Percentiles rank a stretch among this genome's conserved stretches.
Conservation (phyloP, 805 yeast genomes). For the Ogataea salicorniae region DNA sequence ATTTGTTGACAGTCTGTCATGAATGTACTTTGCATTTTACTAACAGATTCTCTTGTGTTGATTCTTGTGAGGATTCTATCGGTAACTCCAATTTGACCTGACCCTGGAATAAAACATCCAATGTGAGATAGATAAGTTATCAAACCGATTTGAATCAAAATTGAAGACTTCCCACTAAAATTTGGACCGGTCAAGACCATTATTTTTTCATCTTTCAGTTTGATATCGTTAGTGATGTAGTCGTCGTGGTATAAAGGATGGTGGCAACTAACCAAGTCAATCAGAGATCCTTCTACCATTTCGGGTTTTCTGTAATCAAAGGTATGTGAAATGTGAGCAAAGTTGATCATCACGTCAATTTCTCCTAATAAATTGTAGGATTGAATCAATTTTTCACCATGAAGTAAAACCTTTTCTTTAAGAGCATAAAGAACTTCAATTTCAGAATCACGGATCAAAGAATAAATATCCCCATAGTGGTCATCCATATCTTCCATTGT, state of each 20-base stretch:
- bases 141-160: conserved; percentile 43
- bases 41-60: conserved; percentile 35
- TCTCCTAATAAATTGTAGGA: conserved; percentile 28
- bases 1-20: conserved; percentile 40
- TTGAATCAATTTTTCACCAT: conserved; percentile 9
- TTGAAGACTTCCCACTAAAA: conserved; percentile 49
- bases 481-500: conserved; percentile 30
- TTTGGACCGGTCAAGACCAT: conserved; percentile 46
- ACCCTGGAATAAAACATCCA: conserved; percentile 52
- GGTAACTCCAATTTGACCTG: conserved; percentile 41
- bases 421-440: conserved; percentile 35
- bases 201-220: conserved; percentile 17
- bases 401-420: conserved; percentile 20
- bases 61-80: conserved; percentile 40
- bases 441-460: conserved; percentile 35
- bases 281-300: conserved; percentile 20
- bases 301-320: conserved; percentile 31
- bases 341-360: conserved; percentile 33
- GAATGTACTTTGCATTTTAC: conserved; percentile 43
- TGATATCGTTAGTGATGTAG: conserved; percentile 37
- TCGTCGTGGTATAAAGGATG: conserved; percentile 34
- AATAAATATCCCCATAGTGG: conserved; percentile 38
- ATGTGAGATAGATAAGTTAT: conserved; percentile 46
- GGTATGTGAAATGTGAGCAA: conserved; percentile 29
- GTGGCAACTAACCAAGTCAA: conserved; percentile 36